A percentile compares a stretch with the other conserved stretches of the same genome.
phyloP scores from a whole-genome alignment of 2,329 filamentous ascomycete genomes.

The Colletotrichum musicola region DNA sequence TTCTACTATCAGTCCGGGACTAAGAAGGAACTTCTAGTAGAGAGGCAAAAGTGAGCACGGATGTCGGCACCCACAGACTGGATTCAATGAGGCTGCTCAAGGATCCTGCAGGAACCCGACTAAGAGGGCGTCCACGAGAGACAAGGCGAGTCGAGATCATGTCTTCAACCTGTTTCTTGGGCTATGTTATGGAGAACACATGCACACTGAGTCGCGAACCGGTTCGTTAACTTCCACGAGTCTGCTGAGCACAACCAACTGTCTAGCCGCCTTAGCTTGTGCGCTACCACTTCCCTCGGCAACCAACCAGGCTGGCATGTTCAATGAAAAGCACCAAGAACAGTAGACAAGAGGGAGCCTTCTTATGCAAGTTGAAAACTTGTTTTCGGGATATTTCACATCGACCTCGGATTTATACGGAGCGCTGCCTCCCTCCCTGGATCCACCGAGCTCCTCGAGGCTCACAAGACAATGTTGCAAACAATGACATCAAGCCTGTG shows the following conservation, averaged over 20 bases:
- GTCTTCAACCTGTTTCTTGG: not conserved
- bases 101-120: slow-evolving; percentile 25
- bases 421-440: not conserved
- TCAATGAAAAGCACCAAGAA: not conserved
- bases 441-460: not conserved
- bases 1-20: too few species aligned
- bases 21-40: too few species aligned
- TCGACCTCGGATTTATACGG: slow-evolving; percentile 5
- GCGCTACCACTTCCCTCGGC: not conserved
- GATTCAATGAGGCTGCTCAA: too few species aligned
- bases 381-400: not conserved
- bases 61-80: not conserved
- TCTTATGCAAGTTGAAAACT: not conserved
- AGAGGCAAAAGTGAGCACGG: not conserved
- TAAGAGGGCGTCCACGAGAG: not conserved
- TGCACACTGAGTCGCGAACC: slow-evolving; percentile 1
- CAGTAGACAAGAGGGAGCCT: not conserved
- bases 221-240: slow-evolving; percentile 7
- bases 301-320: not conserved
- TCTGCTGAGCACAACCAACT: slow-evolving; percentile 4
- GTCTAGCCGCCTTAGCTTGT: slow-evolving; percentile 24
- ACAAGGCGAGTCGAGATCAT: not conserved
- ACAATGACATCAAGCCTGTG: slow-evolving; percentile 15
- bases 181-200: not conserved
- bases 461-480: not conserved